Evolutionary conservation across 2,329 filamentous ascomycete species (phyloP), one percentile per base, ranked within the genome.

Genomic region (Exophiala sp.): DNA sequence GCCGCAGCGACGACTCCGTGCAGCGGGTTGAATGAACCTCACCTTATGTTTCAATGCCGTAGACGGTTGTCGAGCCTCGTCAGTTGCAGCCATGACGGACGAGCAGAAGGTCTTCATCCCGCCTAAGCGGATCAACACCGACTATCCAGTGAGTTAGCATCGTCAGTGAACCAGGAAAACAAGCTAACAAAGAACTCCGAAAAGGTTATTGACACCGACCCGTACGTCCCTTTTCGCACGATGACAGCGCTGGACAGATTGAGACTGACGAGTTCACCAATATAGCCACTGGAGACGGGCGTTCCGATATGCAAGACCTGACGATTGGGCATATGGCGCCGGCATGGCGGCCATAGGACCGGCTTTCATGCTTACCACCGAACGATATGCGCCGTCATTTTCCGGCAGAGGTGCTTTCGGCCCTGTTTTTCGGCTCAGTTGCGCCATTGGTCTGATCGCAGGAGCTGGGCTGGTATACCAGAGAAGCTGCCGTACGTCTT

Each of bases 191-290:
- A 61, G 51, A 57, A 49, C 37, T 65, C 65, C 61, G 46, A 60
- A 58, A 73, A 98, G 93, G 86, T 97, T 74, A 97, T 98, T 72
- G 93, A 98, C 77, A 94, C 88, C 75, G 93, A 98, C 73, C 93
- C 93, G 90, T 96, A 90, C 68, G 84, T 71, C 56, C 49, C 51
- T 60, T 49, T 60, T 42, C 14, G 44, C 14, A 13, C 5, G 8
- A 34, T 43, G 8, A 27, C 23, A 32, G 39, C 34, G 41, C 18
- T 34, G 9, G 7, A 19, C 11, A 30, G 14, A 43, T 47, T 37
- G 8, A 43, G 35, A 56, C 61, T 67, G 53, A 74, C 62, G 64
- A 61, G 60, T 61, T 13, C 58, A 21, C 49, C 63, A 95, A 88
- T 64, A 19, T 37, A 61, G 59, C 37, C 93, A 98, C 72, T 85